These are phyloP conservation scores for Arthroderma uncinatum DNA, from an alignment of 2,329 filamentous ascomycete genomes.

Conservation along the genomic window DNA sequence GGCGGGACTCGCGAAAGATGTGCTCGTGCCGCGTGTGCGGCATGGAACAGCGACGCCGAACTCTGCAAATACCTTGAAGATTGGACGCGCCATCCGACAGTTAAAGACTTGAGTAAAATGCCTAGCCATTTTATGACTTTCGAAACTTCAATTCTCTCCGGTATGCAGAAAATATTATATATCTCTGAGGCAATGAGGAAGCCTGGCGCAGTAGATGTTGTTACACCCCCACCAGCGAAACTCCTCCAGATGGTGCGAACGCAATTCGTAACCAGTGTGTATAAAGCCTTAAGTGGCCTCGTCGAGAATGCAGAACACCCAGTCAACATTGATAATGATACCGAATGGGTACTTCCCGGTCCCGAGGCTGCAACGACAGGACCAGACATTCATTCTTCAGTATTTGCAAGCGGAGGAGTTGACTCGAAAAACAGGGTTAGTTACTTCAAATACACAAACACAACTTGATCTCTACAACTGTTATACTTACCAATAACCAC, in stretches of 20 bases:
- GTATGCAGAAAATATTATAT: constrained; percentile 93
- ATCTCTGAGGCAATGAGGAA: constrained; percentile 74
- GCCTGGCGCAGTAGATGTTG: constrained; percentile 61
- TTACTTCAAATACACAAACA: constrained; percentile 12
- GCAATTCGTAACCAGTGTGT: constrained; percentile 87
- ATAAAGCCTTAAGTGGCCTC: constrained; percentile 89
- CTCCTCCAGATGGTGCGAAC: constrained; percentile 79
- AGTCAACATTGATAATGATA: constrained; percentile 48
- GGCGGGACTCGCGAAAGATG: constrained; percentile 71
- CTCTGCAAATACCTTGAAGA: constrained; percentile 87
- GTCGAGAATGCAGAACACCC: constrained; percentile 87
- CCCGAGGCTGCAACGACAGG: constrained; percentile 22
- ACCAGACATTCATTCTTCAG: constrained; percentile 28
- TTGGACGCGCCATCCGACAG: constrained; percentile 74
- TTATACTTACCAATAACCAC: not conserved
- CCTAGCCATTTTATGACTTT: constrained; percentile 76
- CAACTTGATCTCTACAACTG: constrained; percentile 47
- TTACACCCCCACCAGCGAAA: constrained; percentile 75
- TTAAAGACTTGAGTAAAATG: constrained; percentile 82
- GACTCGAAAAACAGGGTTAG: constrained; percentile 45
- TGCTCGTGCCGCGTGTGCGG: constrained; percentile 71
- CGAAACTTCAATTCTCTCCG: constrained; percentile 66
- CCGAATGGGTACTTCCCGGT: constrained; percentile 42
- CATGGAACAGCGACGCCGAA: constrained; percentile 89
- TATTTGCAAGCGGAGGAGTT: constrained; percentile 40